A percentile compares a stretch with the other conserved stretches of the same genome.
Evolutionary conservation across 139 green algal genomes (phyloP).

Genomic region (Micractinium sp.): DNA sequence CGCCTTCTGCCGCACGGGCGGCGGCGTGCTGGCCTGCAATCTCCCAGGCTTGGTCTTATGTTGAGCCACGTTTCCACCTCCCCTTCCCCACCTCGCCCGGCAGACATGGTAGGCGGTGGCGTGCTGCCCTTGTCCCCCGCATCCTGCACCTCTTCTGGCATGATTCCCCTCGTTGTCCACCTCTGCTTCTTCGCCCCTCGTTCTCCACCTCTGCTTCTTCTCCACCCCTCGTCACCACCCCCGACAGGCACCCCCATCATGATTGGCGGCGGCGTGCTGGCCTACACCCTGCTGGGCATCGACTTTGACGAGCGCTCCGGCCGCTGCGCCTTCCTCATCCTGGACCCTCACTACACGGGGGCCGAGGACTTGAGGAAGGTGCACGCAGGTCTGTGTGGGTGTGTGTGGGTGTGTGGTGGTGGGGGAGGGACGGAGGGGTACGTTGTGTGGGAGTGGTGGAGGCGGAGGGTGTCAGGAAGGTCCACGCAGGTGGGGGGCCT

Average conservation of each 20-base stretch:
- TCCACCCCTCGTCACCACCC: not conserved
- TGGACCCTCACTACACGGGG: constrained; percentile 97
- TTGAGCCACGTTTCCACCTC: too few species aligned
- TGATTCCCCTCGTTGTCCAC: not conserved
- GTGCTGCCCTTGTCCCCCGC: too few species aligned
- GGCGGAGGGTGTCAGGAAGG: not conserved
- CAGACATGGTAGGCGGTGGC: too few species aligned
- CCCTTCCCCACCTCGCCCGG: too few species aligned
- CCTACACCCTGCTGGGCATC: constrained; percentile 95
- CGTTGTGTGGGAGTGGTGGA: not conserved
- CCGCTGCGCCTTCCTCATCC: constrained; percentile 91
- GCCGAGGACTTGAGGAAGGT: constrained; percentile 76
- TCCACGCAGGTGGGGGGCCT: not conserved
- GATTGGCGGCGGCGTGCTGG: constrained; percentile 95
- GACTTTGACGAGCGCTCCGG: constrained; percentile 87
- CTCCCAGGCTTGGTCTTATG: too few species aligned
- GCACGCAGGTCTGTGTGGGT: constrained; percentile 7
- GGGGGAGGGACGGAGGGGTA: not conserved
- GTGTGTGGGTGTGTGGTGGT: too few species aligned
- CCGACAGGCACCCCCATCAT: constrained; percentile 81
- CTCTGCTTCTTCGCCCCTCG: not conserved
- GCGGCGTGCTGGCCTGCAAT: too few species aligned
- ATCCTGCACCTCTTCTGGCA: not conserved
- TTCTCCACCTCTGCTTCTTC: not conserved
- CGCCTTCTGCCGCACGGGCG: too few species aligned